phyloP scores from a whole-genome alignment of 2,329 filamentous ascomycete genomes.

The Pseudocercospora fuligena region DNA sequence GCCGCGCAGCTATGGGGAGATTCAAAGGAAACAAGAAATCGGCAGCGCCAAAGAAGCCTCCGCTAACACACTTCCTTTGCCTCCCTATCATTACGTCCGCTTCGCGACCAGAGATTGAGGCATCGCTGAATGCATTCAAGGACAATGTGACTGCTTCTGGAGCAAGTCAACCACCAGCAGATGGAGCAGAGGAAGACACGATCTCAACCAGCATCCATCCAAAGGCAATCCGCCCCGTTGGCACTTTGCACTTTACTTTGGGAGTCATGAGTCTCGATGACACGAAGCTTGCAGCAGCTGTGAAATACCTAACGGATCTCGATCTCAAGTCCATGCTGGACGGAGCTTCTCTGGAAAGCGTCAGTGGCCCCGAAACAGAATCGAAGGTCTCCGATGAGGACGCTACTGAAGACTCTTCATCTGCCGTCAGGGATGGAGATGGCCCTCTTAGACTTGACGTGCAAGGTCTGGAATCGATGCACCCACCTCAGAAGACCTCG shows the following conservation, averaged over 20 bases:
- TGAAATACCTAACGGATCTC: constrained; percentile 41
- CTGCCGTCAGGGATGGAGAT: background rate
- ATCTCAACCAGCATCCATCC: constrained; percentile 27
- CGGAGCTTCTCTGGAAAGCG: background rate
- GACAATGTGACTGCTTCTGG: constrained; percentile 53
- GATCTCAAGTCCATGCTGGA: constrained; percentile 34
- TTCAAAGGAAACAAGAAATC: constrained; percentile 13
- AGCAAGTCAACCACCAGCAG: background rate
- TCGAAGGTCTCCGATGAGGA: background rate
- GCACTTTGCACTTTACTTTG: constrained; percentile 83
- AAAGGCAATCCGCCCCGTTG: constrained; percentile 73
- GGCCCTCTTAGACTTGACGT: constrained; percentile 47
- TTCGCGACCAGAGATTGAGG: constrained; percentile 69
- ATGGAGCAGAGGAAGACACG: constrained; percentile 1
- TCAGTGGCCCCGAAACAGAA: background rate
- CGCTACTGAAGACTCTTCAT: background rate
- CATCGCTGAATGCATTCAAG: constrained; percentile 65
- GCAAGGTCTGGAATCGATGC: constrained; percentile 64
- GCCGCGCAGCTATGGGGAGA: background rate
- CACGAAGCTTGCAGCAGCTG: constrained; percentile 55
- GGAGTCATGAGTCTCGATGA: constrained; percentile 78
- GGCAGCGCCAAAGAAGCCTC: constrained; percentile 44
- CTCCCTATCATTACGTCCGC: constrained; percentile 69
- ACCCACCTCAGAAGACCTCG: constrained; percentile 59
- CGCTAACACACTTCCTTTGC: constrained; percentile 75